Percentiles rank a stretch among this genome's conserved stretches.
These are phyloP conservation scores for Pythium brachiatum DNA, from an alignment of 352 stramenopile species.

Conservation along the genomic window DNA sequence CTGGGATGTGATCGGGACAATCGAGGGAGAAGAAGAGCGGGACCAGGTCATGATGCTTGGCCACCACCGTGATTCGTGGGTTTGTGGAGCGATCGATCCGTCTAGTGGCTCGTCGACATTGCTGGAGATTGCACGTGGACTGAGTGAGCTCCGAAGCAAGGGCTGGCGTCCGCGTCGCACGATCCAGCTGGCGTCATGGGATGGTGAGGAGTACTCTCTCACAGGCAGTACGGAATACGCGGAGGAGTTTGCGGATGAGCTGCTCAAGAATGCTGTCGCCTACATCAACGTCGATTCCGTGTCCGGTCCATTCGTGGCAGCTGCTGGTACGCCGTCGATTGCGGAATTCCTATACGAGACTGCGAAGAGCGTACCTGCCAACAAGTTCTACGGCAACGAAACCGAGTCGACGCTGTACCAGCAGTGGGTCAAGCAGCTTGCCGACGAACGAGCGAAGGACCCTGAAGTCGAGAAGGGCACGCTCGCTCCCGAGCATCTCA, in stretches of 20 bases:
- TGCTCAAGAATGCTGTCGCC: slow-evolving; percentile 55
- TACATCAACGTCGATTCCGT: slow-evolving; percentile 88
- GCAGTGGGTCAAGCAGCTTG: slow-evolving; percentile 32
- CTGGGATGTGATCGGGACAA: slow-evolving; percentile 85
- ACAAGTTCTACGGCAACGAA: slow-evolving; percentile 32
- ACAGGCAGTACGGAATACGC: slow-evolving; percentile 80
- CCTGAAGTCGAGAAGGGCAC: slow-evolving; percentile 34
- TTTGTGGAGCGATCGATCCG: too few species aligned
- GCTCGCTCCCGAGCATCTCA: slow-evolving; percentile 41
- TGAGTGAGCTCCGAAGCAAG: slow-evolving; percentile 52
- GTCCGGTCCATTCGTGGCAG: slow-evolving; percentile 43
- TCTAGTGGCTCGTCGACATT: slow-evolving; percentile 71
- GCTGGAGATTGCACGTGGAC: slow-evolving; percentile 75
- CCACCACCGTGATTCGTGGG: slow-evolving; percentile 91
- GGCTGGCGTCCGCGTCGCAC: slow-evolving; percentile 71
- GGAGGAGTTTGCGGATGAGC: slow-evolving; percentile 51
- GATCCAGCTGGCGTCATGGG: slow-evolving; percentile 82
- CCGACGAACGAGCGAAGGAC: slow-evolving; percentile 30
- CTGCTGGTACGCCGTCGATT: slow-evolving; percentile 64
- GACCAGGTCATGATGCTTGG: slow-evolving; percentile 78
- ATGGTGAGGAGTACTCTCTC: slow-evolving; percentile 83
- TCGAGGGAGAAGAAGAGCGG: slow-evolving; percentile 50
- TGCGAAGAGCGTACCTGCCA: slow-evolving; percentile 50
- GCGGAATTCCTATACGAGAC: too few species aligned
- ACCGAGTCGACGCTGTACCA: slow-evolving; percentile 35